Conservation (phyloP, 805 yeast genomes). For the Jamesozyma rosinii region DNA sequence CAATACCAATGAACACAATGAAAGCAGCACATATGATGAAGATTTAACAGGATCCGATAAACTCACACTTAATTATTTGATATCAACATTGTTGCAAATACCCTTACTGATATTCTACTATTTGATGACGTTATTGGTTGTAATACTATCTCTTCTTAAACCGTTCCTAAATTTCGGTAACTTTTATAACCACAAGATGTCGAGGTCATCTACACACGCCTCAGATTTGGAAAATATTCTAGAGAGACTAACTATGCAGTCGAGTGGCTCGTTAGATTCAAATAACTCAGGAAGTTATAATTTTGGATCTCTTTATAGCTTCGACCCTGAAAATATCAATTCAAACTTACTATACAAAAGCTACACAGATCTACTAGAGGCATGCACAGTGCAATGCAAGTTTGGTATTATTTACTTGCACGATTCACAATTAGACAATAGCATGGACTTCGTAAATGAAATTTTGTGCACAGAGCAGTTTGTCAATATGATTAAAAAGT, state of each 20-base stretch:
- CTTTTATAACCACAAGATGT: slow-evolving; percentile 17
- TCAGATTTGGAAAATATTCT: slow-evolving; percentile 10
- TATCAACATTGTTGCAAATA: slow-evolving; percentile 4
- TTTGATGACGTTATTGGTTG: background rate
- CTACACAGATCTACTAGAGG: slow-evolving; percentile 67
- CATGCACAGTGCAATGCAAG: slow-evolving; percentile 59
- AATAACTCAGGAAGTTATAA: slow-evolving; percentile 4
- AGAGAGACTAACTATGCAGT: slow-evolving; percentile 12
- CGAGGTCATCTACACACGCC: slow-evolving; percentile 7
- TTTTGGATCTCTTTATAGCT: slow-evolving; percentile 24
- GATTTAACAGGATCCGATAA: background rate
- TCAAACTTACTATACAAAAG: slow-evolving; percentile 45
- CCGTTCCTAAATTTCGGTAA: slow-evolving; percentile 17
- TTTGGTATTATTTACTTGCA: slow-evolving; percentile 69
- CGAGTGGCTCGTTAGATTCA: slow-evolving; percentile 2
- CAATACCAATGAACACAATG: background rate
- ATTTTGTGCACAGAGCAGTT: slow-evolving; percentile 47
- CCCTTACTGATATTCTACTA: slow-evolving; percentile 7
- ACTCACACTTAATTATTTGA: background rate
- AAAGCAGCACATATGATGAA: background rate
- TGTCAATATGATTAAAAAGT: slow-evolving; percentile 38
- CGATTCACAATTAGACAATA: slow-evolving; percentile 60
- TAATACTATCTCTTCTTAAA: slow-evolving; percentile 8
- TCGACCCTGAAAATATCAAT: slow-evolving; percentile 15
- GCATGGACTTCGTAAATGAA: slow-evolving; percentile 41